phyloP scores from a whole-genome alignment of 768 basidiomycete genomes.

The Symmetrospora coprosmae region DNA sequence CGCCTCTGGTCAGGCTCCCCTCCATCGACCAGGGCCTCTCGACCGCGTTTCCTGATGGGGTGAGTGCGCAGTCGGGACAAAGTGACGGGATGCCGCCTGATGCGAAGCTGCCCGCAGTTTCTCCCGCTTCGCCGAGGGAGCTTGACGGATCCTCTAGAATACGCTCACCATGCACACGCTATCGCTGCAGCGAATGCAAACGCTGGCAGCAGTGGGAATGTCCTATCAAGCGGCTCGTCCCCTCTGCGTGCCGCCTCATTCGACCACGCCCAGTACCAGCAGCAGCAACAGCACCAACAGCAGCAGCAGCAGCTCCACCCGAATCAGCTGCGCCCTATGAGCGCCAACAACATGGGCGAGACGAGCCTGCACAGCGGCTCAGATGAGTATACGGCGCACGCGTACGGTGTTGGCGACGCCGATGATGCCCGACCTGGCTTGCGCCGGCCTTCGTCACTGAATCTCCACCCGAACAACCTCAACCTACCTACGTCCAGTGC shows the following conservation, averaged over 20 bases:
- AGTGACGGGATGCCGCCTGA: background rate
- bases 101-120: background rate
- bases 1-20: constrained; percentile 8
- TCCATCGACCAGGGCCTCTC: constrained; percentile 9
- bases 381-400: too few relatives aligned
- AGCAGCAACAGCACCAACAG: constrained; percentile 4
- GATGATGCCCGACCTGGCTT: too few relatives aligned
- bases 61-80: background rate
- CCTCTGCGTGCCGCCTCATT: too few relatives aligned
- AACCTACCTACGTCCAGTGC: too few relatives aligned
- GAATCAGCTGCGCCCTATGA: too few relatives aligned
- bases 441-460: too few relatives aligned
- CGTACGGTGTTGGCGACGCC: too few relatives aligned
- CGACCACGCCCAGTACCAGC: too few relatives aligned
- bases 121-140: constrained; percentile 7
- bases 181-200: background rate
- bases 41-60: background rate
- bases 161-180: background rate
- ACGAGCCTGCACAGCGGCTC: too few relatives aligned
- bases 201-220: background rate
- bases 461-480: too few relatives aligned
- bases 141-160: constrained; percentile 11
- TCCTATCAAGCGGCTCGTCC: too few relatives aligned
- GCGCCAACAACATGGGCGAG: too few relatives aligned
- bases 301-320: background rate